Evolutionary conservation across 768 basidiomycete species (phyloP).

Genomic region (Boletus bicolor): DNA sequence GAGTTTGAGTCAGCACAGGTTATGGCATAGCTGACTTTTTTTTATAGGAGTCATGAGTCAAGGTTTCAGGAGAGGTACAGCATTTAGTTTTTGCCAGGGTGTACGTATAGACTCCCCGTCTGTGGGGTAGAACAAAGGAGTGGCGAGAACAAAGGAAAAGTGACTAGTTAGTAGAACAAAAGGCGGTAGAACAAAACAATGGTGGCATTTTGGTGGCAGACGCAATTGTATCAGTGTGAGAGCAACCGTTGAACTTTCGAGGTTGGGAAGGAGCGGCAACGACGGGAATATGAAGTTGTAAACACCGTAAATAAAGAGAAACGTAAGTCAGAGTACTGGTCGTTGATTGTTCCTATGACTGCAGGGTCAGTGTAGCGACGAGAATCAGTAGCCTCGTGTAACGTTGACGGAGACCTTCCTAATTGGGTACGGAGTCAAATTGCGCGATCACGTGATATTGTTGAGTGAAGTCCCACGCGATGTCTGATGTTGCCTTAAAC

Average conservation of each 20-base stretch:
- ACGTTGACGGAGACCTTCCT: conserved; percentile 24
- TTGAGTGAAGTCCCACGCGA: conserved; percentile 34
- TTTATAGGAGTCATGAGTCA: background rate
- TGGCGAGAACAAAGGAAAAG: conserved; percentile 17
- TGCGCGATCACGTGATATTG: conserved; percentile 33
- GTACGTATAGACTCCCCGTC: conserved; percentile 11
- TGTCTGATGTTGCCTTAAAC: conserved; percentile 27
- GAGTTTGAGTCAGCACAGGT: background rate
- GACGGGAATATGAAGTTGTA: background rate
- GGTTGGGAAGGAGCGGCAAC: conserved; percentile 5
- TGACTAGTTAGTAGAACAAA: conserved; percentile 20
- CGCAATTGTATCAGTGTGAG: background rate
- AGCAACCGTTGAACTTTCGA: background rate
- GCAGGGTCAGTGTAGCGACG: conserved; percentile 4
- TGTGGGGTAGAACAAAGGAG: conserved; percentile 16
- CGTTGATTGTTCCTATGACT: background rate
- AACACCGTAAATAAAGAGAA: background rate
- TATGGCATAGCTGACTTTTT: conserved; percentile 2
- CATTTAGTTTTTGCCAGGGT: background rate
- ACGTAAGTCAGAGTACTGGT: background rate
- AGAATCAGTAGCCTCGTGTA: conserved; percentile 32
- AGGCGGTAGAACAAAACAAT: background rate
- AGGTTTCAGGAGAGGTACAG: no score
- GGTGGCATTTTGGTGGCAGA: background rate
- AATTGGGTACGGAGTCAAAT: conserved; percentile 21